These are phyloP conservation scores for Backusella mclennaniae DNA, from an alignment of 192 early-diverging fungal species.

Conservation along the genomic window DNA sequence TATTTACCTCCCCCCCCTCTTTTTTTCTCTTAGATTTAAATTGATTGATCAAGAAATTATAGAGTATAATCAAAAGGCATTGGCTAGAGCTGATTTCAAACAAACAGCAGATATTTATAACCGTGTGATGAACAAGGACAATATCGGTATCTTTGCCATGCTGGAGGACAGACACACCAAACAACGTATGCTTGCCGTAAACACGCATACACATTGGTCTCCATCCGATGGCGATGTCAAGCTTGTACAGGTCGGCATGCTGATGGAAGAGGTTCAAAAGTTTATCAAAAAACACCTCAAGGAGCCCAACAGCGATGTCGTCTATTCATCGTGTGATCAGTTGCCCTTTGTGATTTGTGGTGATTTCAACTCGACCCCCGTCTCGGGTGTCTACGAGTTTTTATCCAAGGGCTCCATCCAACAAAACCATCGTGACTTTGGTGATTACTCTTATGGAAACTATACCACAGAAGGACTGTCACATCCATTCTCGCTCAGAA, in stretches of 20 bases:
- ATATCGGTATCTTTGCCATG: constrained; percentile 82
- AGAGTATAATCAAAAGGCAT: constrained; percentile 93
- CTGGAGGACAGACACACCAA: constrained; percentile 82
- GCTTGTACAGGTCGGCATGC: constrained; percentile 91
- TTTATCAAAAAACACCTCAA: constrained; percentile 50
- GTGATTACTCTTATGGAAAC: constrained; percentile 74
- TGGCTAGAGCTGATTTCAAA: constrained; percentile 84
- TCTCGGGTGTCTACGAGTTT: constrained; percentile 92
- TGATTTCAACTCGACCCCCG: constrained; percentile 91
- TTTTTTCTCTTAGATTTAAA: constrained; percentile 56
- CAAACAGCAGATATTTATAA: constrained; percentile 94
- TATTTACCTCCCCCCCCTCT: no score
- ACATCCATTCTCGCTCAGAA: constrained; percentile 82
- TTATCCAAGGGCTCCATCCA: constrained; percentile 72
- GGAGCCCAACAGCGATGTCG: constrained; percentile 13
- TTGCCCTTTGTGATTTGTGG: constrained; percentile 80
- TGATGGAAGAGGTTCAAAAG: constrained; percentile 85
- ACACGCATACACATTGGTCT: constrained; percentile 95
- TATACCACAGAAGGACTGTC: constrained; percentile 81
- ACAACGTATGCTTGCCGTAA: constrained; percentile 73
- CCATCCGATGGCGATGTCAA: constrained; percentile 91
- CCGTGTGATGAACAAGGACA: constrained; percentile 97
- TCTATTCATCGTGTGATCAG: constrained; percentile 41
- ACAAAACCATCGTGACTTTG: constrained; percentile 86
- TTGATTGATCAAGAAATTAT: constrained; percentile 83